A percentile compares a stretch with the other conserved stretches of the same genome.
Evolutionary conservation across 192 early-diverging fungal species (phyloP).

Genomic region (Fimicolochytrium jonesii): DNA sequence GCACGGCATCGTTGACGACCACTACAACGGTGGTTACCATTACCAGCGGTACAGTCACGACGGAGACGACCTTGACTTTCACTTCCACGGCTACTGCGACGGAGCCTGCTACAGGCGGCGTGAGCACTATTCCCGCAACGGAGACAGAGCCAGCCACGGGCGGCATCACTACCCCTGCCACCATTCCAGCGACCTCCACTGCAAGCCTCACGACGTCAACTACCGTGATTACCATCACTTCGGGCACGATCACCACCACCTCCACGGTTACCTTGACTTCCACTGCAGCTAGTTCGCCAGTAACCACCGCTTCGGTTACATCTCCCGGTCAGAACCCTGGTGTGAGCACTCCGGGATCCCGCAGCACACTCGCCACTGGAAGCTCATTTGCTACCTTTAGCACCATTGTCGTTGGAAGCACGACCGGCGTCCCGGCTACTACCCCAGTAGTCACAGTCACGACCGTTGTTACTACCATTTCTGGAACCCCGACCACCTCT

Average conservation of each 20-base stretch:
- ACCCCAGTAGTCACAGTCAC: background rate
- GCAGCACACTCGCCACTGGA: too few species aligned
- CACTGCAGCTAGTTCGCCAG: background rate
- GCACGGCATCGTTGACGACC: background rate
- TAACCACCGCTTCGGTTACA: background rate
- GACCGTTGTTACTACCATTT: background rate
- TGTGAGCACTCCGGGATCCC: too few species aligned
- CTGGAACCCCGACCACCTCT: background rate
- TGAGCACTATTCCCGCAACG: too few species aligned
- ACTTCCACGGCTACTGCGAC: background rate
- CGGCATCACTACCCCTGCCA: too few species aligned
- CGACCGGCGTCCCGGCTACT: background rate
- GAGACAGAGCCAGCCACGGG: too few species aligned
- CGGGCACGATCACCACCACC: background rate
- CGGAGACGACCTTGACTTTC: background rate
- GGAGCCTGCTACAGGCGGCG: too few species aligned
- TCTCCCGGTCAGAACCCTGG: too few species aligned
- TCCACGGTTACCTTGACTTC: background rate
- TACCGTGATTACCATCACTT: background rate
- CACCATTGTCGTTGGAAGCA: too few species aligned
- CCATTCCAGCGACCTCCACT: background rate
- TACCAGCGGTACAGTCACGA: background rate
- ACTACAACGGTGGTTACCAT: background rate
- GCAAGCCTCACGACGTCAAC: background rate
- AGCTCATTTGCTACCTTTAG: too few species aligned